Evolutionary conservation across 1,284 basidiomycete genomes (phyloP), one percentile per base, ranked within the genome.

Genomic region (Lignosus rhinocerotis): DNA sequence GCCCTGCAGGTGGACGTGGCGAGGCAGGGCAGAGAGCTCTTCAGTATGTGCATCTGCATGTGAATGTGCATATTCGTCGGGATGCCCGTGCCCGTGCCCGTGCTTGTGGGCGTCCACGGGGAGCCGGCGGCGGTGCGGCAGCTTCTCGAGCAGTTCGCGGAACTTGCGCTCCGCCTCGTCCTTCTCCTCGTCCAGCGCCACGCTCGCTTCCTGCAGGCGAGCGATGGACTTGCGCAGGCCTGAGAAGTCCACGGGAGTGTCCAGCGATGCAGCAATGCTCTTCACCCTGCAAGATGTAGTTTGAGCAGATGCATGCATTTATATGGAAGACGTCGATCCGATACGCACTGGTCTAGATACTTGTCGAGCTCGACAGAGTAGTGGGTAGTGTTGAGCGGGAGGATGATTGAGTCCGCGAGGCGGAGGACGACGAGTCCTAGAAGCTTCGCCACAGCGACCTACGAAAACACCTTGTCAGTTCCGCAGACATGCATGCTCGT

Each of bases 341-440:
- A 5, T 32, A 66, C 75, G 36, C 62, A 81, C 82, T 66, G 68
- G 61, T 79, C 70, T 12, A 85, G 73, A 58, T 85, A 83, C 12
- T 69, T 70, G 51, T 78, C 77, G 30, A 84, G 70, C 59, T 83
- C 78, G 45, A 76, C 69, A 6, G 82, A 70, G 59, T 92, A 92
- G 64, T 89, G 84, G 2, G 88, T 90, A 6, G 88, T 86, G 70
- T 93, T 92, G 63, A 94, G 72, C 0, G 90, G 91, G 3, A 86
- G 71, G 21, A 84, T 70, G 51, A 87, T 73, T 11, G 81, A 73
- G 56, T 86, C 82, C 0, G 84, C 79, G 8, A 91, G 69, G 14
- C 87, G 81, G 25, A 93, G 76, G 3, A 82, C 73, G 59, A 83
- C 75, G 14, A 90, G 72, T 30, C 88, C 88, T 6, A 87, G 72